Conservation (phyloP, 345 rosid species). For the Kandelia obovata region DNA sequence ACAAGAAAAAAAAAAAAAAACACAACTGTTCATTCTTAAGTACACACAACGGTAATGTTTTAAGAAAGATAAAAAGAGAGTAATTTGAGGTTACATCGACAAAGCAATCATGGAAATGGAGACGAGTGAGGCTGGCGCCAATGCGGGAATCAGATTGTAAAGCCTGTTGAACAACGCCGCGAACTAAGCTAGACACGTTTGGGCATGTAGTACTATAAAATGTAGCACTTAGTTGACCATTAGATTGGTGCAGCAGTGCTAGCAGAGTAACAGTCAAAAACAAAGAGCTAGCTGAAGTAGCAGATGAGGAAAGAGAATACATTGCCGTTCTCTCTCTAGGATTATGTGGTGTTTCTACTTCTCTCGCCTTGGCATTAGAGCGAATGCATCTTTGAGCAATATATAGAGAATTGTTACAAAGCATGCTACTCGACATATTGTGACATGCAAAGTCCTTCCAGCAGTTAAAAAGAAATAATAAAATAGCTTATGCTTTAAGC, state of each 20-base stretch:
- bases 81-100: constrained; percentile 44
- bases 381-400: neutral
- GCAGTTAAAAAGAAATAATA: no score
- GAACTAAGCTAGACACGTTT: constrained; percentile 50
- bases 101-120: constrained; percentile 87
- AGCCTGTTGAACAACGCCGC: constrained; percentile 53
- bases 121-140: constrained; percentile 72
- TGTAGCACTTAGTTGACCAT: constrained; percentile 53
- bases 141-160: constrained; percentile 55
- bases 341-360: neutral
- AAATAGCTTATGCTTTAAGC: no score
- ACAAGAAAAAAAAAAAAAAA: neutral
- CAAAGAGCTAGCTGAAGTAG: neutral
- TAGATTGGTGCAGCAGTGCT: neutral
- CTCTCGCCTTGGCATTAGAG: neutral
- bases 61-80: neutral
- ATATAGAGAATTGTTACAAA: neutral
- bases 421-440: neutral
- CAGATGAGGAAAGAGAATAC: neutral
- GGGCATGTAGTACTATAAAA: constrained; percentile 63
- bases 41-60: neutral
- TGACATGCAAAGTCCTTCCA: no score
- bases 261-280: neutral
- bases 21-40: neutral
- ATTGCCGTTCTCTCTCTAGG: neutral